Evolutionary conservation across 441 rosid species (phyloP).

Genomic region (Corymbia citriodora): DNA sequence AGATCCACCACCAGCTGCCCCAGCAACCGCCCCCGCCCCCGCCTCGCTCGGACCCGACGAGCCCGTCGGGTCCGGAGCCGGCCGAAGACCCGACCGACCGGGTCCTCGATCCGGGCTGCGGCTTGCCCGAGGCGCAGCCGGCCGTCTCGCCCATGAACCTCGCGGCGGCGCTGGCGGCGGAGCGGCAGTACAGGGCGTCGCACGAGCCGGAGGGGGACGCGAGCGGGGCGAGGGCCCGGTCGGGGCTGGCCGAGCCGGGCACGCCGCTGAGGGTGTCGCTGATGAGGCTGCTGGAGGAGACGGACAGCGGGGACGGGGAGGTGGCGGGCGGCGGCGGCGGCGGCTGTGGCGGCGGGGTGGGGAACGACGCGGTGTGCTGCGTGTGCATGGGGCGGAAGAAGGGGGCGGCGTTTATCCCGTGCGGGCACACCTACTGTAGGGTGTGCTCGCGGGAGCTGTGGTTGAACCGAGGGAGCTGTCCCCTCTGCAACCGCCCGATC

Average conservation of each 20-base stretch:
- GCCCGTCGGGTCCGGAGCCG: conserved; percentile 5
- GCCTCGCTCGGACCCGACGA: background rate
- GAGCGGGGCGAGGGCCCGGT: background rate
- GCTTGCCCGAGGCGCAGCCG: conserved; percentile 4
- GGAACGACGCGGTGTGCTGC: conserved; percentile 64
- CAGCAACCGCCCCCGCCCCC: background rate
- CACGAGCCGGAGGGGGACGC: conserved; percentile 7
- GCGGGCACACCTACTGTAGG: conserved; percentile 90
- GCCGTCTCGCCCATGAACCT: conserved; percentile 54
- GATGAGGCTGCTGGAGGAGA: conserved; percentile 71
- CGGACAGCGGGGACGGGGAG: conserved; percentile 32
- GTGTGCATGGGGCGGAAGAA: conserved; percentile 89
- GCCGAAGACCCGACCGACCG: background rate
- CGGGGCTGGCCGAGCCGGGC: conserved; percentile 15
- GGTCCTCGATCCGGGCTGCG: conserved; percentile 11
- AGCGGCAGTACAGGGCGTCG: conserved; percentile 41
- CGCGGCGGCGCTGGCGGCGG: conserved; percentile 83
- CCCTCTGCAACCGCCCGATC: conserved; percentile 75
- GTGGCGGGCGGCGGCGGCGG: background rate
- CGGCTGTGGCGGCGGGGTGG: background rate
- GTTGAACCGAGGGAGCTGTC: conserved; percentile 71
- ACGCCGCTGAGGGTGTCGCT: conserved; percentile 44
- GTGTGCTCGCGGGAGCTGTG: conserved; percentile 68
- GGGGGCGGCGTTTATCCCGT: conserved; percentile 89
- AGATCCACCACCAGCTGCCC: conserved; percentile 4